phyloP scores from a whole-genome alignment of 2,329 filamentous ascomycete species.

The Trichoderma sp. region DNA sequence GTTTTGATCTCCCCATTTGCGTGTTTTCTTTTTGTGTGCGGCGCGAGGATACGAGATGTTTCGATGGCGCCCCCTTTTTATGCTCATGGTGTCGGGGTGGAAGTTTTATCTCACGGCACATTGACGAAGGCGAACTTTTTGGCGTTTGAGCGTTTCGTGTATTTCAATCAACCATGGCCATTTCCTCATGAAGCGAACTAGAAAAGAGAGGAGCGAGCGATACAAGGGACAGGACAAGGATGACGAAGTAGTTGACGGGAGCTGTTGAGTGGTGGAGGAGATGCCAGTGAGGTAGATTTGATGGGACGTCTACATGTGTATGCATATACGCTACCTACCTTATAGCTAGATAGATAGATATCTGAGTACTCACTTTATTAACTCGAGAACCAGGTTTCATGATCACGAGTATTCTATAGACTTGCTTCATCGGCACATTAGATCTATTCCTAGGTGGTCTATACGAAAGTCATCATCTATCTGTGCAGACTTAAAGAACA shows the following conservation, averaged over 20 bases:
- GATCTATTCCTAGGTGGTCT: too few relatives aligned
- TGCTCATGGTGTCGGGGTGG: neutral
- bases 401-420: too few relatives aligned
- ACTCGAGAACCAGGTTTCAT: too few relatives aligned
- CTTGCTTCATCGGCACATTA: too few relatives aligned
- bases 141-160: conserved; percentile 24
- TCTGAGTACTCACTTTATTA: too few relatives aligned
- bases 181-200: neutral
- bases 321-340: neutral
- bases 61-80: neutral
- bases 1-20: neutral
- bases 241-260: neutral
- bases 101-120: neutral
- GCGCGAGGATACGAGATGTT: conserved; percentile 2
- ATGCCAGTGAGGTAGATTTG: neutral
- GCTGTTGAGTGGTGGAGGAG: neutral
- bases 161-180: neutral
- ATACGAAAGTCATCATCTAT: too few relatives aligned
- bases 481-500: too few relatives aligned
- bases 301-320: conserved; percentile 4
- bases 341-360: neutral
- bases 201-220: neutral
- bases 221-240: neutral
- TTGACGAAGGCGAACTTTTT: conserved; percentile 13
- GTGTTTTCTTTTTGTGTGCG: neutral